Evolutionary conservation across 129 eudicot species (phyloP).

Genomic region (Glebionis coronaria): DNA sequence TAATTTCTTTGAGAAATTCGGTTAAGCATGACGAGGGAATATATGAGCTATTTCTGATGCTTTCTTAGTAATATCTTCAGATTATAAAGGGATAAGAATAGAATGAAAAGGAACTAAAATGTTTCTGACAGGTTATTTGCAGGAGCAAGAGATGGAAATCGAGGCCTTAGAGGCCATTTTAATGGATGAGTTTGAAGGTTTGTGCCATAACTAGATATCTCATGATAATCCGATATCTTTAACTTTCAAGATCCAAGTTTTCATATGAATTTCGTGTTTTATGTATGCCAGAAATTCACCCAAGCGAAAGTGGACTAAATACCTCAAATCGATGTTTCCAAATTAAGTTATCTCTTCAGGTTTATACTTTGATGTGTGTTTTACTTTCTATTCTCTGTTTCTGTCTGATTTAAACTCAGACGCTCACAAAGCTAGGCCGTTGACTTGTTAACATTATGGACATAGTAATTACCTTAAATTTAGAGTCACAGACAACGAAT

Average conservation of each 20-base stretch:
- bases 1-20: no score
- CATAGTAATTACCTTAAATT: no score
- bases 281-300: constrained; percentile 63
- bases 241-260: not conserved
- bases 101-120: constrained; percentile 1
- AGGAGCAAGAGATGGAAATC: constrained; percentile 97
- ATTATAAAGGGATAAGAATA: not conserved
- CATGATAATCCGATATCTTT: constrained; percentile 3
- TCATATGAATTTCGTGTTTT: not conserved
- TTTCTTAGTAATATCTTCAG: not conserved
- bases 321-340: constrained; percentile 77
- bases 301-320: constrained; percentile 82
- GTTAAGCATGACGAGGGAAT: no score
- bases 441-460: not conserved
- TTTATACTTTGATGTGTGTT: not conserved
- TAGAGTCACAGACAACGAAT: no score
- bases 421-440: not conserved
- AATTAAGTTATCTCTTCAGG: constrained; percentile 71
- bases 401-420: not conserved
- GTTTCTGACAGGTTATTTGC: constrained; percentile 55
- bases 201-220: constrained; percentile 4
- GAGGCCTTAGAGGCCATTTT: constrained; percentile 87
- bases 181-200: constrained; percentile 85
- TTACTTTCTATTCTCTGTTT: not conserved
- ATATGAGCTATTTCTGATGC: no score